Evolutionary conservation across 2,329 filamentous ascomycete genomes (phyloP), one percentile per base, ranked within the genome.

Genomic region (Thielaviopsis ethacetica): DNA sequence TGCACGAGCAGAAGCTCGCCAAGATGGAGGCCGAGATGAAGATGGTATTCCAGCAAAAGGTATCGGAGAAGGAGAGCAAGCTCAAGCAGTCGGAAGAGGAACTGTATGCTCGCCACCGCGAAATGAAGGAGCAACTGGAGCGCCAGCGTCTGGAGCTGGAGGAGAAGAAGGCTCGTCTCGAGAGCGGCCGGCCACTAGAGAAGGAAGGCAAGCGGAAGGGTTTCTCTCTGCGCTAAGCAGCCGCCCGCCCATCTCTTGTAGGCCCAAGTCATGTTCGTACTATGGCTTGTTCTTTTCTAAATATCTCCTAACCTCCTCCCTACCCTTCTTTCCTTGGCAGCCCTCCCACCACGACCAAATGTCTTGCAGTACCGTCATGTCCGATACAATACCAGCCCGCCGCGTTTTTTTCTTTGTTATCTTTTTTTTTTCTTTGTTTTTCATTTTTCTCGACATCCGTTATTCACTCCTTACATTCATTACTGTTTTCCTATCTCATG

Each of bases 21-120:
- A 98, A 98, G 88, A 98, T 98, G 93, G 93, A 98, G 75, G 84
- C 90, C 69, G 93, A 98, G 75, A 98, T 98, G 93, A 98, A 98
- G 88, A 95, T 96, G 88, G 93, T 98, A 66, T 98, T 98, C 89
- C 93, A 97, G 74, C 93, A 98, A 73, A 98, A 98, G 86, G 93
- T 98, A 34, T 84, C 89, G 65, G 93, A 98, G 75, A 98, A 98
- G 80, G 93, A 98, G 77, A 95, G 89, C 82, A 98, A 98, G 77
- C 79, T 98, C 72, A 95, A 95, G 78, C 93, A 97, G 77, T 95
- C 90, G 79, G 93, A 98, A 75, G 93, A 98, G 73, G 93, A 98
- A 79, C 78, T 98, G 61, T 97, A 97, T 70, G 91, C 93, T 65
- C 86, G 93, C 67, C 93, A 98, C 78, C 85, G 91, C 71, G 93